These are phyloP conservation scores for Aspergillus sp. DNA, from an alignment of 2,329 filamentous ascomycete species.

Conservation along the genomic window DNA sequence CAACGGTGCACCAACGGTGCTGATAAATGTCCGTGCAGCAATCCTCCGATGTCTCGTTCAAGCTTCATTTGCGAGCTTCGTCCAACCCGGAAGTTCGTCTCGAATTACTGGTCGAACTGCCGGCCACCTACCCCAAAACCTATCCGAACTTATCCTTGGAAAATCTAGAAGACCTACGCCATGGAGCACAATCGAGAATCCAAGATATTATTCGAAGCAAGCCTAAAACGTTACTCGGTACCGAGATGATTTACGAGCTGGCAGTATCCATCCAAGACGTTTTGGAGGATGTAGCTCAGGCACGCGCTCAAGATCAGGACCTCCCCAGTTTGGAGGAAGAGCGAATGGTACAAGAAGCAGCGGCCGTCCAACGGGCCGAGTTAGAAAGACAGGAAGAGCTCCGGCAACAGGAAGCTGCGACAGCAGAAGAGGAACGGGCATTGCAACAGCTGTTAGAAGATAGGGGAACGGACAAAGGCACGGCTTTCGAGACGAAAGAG, in stretches of 20 bases:
- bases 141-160: slow-evolving; percentile 68
- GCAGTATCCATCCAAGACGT: slow-evolving; percentile 60
- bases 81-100: slow-evolving; percentile 68
- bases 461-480: slow-evolving; percentile 36
- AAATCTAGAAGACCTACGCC: slow-evolving; percentile 59
- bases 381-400: slow-evolving; percentile 47
- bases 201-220: slow-evolving; percentile 64
- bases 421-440: slow-evolving; percentile 36
- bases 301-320: slow-evolving; percentile 68
- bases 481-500: slow-evolving; percentile 35
- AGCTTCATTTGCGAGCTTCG: slow-evolving; percentile 69
- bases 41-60: slow-evolving; percentile 73
- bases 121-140: slow-evolving; percentile 86
- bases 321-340: slow-evolving; percentile 87
- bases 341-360: slow-evolving; percentile 74
- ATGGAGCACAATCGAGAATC: slow-evolving; percentile 67
- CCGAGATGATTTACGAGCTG: slow-evolving; percentile 63
- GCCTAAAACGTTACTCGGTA: slow-evolving; percentile 59
- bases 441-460: slow-evolving; percentile 34
- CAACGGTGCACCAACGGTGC: background rate
- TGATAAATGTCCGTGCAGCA: slow-evolving; percentile 46
- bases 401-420: slow-evolving; percentile 36
- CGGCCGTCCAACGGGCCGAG: slow-evolving; percentile 53
- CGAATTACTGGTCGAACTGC: slow-evolving; percentile 72
- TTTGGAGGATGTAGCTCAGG: slow-evolving; percentile 78